Percentiles rank a stretch among this genome's conserved stretches.
phyloP scores from a whole-genome alignment of 225 moss, liverwort and hornwort species.

The Anthoceros angustus region DNA sequence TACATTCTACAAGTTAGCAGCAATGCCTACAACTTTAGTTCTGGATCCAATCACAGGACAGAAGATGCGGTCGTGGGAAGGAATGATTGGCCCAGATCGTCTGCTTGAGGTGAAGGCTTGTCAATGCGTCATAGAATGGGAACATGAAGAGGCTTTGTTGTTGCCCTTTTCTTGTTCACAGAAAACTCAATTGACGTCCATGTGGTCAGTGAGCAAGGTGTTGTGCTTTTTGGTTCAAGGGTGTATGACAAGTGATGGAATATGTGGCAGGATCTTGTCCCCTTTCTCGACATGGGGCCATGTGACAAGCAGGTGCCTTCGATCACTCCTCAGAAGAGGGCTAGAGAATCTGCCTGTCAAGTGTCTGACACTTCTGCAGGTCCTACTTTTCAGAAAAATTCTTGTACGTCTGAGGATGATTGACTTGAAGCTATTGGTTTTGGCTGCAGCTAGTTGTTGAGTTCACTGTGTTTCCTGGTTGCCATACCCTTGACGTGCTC shows the following conservation, averaged over 20 bases:
- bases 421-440: not conserved
- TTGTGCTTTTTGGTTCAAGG: not conserved
- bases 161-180: too few relatives aligned
- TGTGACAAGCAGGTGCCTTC: constrained; percentile 63
- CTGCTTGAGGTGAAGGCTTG: constrained; percentile 54
- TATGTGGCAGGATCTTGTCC: constrained; percentile 56
- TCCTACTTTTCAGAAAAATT: not conserved
- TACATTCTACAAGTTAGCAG: constrained; percentile 74
- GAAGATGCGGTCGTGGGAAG: constrained; percentile 98
- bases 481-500: too few relatives aligned
- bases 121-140: not conserved
- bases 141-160: not conserved
- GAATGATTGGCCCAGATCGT: constrained; percentile 89
- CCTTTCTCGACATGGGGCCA: constrained; percentile 82
- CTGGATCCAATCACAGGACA: constrained; percentile 91
- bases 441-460: not conserved
- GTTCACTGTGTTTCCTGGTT: too few relatives aligned
- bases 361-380: constrained; percentile 24
- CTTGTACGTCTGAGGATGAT: not conserved
- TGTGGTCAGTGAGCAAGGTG: not conserved
- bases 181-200: not conserved
- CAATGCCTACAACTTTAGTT: constrained; percentile 83
- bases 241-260: constrained; percentile 9
- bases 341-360: constrained; percentile 49
- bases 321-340: constrained; percentile 82